A percentile compares a stretch with the other conserved stretches of the same genome.
Conservation (phyloP, 345 rosid species). For the Eutrema japonicum region DNA sequence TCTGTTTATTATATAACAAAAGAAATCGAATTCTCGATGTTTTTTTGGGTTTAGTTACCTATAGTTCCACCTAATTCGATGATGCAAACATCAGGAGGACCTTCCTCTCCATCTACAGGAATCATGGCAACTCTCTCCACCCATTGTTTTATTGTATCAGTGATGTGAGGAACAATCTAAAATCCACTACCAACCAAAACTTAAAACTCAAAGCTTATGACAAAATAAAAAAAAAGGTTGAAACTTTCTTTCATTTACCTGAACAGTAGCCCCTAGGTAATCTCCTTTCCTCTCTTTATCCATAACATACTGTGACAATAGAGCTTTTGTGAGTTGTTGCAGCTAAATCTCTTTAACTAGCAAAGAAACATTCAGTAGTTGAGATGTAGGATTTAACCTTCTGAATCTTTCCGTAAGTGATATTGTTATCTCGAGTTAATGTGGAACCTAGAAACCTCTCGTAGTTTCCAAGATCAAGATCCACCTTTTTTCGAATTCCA, state of each 20-base stretch:
- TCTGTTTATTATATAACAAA: conserved; percentile 18
- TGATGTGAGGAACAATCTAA: conserved; percentile 90
- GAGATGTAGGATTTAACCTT: conserved; percentile 46
- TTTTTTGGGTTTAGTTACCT: conserved; percentile 46
- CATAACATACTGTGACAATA: conserved; percentile 57
- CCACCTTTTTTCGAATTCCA: conserved; percentile 52
- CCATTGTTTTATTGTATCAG: conserved; percentile 95
- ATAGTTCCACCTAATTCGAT: conserved; percentile 98
- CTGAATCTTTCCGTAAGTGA: conserved; percentile 71
- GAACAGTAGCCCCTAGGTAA: conserved; percentile 86
- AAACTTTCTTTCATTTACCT: conserved; percentile 49
- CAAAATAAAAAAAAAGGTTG: background rate
- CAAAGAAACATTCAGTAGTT: background rate
- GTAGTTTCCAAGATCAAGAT: conserved; percentile 78
- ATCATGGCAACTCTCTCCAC: conserved; percentile 73
- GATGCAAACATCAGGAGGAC: conserved; percentile 91
- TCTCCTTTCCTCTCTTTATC: conserved; percentile 82
- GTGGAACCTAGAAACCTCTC: conserved; percentile 65
- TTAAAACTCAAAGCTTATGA: background rate
- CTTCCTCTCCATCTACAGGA: conserved; percentile 84
- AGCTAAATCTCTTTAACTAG: background rate
- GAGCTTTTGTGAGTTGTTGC: background rate
- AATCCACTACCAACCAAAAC: conserved; percentile 26
- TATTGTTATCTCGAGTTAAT: conserved; percentile 67
- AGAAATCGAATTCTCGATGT: background rate